Base-by-base conservation (phyloP, 805 yeast species). In the Candida taoyuanica region DNA sequence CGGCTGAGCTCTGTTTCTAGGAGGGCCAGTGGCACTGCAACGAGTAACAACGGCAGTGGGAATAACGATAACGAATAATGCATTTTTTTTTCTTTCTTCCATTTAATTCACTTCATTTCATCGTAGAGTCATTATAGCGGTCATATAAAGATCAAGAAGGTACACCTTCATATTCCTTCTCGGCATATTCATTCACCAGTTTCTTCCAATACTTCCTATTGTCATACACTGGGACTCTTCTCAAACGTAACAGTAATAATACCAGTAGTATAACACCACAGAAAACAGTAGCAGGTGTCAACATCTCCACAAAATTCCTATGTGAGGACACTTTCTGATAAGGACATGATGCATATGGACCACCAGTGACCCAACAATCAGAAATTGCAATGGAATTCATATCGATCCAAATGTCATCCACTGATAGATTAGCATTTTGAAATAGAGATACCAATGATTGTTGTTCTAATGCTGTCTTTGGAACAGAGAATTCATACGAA, bases 291-390 rank as follows among this genome's bases (percentile, higher is more conserved):
- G 81, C 76, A 0, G 94, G 88, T 0, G 82, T 72, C 17, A 87
- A 62, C 71, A 81, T 71, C 23, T 72, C 68, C 0, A 75, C 74
- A 46, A 85, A 80, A 35, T 74, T 74, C 36, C 76, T 67, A 23
- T 65, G 64, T 5, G 80, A 67, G 8, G 77, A 68, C 1, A 71
- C 70, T 32, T 65, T 65, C 40, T 73, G 75, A 55, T 88, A 88
- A 0, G 97, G 96, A 56, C 98, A 89, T 23, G 63, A 55, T 0
- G 91, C 81, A 44, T 74, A 68, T 0, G 86, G 76, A 0, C 95
- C 96, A 1, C 95, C 96, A 11, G 74, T 59, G 5, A 88, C 88
- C 89, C 93, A 91, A 54, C 98, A 89, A 38, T 77, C 73, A 3
- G 71, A 62, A 16, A 79, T 77, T 1, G 85, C 73, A 17, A 91